Evolutionary conservation across 1,139 yeast genomes (phyloP).

Genomic region (Pichia cactophila): DNA sequence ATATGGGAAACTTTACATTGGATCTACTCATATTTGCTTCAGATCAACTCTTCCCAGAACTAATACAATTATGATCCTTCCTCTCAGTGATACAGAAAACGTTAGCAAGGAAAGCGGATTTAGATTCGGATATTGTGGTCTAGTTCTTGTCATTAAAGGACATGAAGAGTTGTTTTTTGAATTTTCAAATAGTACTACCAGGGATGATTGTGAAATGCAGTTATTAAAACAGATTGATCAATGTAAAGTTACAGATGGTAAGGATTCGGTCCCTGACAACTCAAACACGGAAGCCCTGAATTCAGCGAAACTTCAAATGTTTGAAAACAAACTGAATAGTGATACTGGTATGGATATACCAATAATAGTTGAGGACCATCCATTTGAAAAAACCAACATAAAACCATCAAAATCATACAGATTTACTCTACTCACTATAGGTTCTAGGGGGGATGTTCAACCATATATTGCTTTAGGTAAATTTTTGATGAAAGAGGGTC

Average conservation of each 20-base stretch:
- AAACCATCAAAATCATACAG: conserved; percentile 47
- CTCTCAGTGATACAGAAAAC: conserved; percentile 62
- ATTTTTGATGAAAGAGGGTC: conserved; percentile 75
- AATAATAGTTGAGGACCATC: conserved; percentile 57
- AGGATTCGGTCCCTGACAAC: neutral
- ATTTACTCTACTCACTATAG: conserved; percentile 76
- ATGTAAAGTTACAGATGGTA: conserved; percentile 15
- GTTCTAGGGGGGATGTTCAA: conserved; percentile 94
- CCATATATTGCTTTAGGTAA: conserved; percentile 88
- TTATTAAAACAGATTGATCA: conserved; percentile 44
- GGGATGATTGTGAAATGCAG: conserved; percentile 67
- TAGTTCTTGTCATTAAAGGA: conserved; percentile 61
- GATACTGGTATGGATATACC: conserved; percentile 63
- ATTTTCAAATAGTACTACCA: conserved; percentile 53
- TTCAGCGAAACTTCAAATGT: conserved; percentile 49
- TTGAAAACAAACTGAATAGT: conserved; percentile 53
- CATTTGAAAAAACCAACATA: conserved; percentile 42
- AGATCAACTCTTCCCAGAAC: conserved; percentile 76
- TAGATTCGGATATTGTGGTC: conserved; percentile 56
- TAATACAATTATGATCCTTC: conserved; percentile 76
- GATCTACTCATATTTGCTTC: conserved; percentile 62
- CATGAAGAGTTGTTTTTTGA: conserved; percentile 73
- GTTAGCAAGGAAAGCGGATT: conserved; percentile 61
- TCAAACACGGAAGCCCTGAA: conserved; percentile 21
- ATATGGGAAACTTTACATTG: conserved; percentile 76